Conservation (phyloP, 495 filamentous ascomycete species). For the Copromyces sp. region DNA sequence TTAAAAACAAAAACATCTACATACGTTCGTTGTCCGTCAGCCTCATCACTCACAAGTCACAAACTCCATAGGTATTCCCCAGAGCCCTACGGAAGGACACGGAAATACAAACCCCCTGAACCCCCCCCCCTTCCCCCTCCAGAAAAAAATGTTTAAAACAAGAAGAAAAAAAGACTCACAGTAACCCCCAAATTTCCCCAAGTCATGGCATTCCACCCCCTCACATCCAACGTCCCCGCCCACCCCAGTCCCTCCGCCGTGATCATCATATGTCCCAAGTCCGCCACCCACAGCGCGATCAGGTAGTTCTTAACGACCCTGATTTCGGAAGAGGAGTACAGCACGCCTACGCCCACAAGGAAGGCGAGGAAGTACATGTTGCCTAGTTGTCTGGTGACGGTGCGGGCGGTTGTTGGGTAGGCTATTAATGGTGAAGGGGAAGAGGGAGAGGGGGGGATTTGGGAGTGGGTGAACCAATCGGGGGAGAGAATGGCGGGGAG, state of each 20-base stretch:
- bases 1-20: conserved; percentile 43
- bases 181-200: conserved; percentile 68
- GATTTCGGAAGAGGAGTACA: conserved; percentile 53
- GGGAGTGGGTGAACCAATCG: conserved; percentile 49
- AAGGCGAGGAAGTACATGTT: conserved; percentile 60
- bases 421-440: conserved; percentile 20
- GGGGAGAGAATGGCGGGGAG: conserved; percentile 44
- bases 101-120: background rate
- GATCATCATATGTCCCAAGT: conserved; percentile 59
- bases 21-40: background rate
- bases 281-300: conserved; percentile 52
- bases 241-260: conserved; percentile 50
- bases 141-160: background rate
- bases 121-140: background rate
- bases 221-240: conserved; percentile 41
- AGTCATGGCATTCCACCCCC: conserved; percentile 55
- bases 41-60: background rate
- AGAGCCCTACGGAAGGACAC: too few species aligned
- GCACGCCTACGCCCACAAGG: conserved; percentile 47
- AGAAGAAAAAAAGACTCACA: conserved; percentile 19
- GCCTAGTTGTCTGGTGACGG: conserved; percentile 45
- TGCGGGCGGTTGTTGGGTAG: conserved; percentile 2
- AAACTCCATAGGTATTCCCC: too few species aligned
- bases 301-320: conserved; percentile 60
- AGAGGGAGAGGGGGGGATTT: conserved; percentile 35